A percentile compares a stretch with the other conserved stretches of the same genome.
Conservation (phyloP, 306 rosid genomes). For the Quercus variabilis region DNA sequence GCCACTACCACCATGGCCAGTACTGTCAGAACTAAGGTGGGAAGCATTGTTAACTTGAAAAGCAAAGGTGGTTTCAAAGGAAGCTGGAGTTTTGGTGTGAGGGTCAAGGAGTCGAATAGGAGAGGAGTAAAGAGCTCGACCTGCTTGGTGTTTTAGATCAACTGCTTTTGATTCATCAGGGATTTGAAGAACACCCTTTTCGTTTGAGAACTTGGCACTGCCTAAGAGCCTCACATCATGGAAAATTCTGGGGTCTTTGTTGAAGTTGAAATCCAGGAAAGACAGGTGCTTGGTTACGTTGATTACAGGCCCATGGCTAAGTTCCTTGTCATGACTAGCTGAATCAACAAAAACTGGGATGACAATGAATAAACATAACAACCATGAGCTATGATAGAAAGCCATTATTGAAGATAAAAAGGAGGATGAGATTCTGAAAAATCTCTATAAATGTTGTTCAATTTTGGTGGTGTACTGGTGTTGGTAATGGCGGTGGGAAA, state of each 20-base stretch:
- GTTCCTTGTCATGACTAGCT: conserved; percentile 18
- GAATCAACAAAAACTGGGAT: conserved; percentile 22
- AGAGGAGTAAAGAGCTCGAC: conserved; percentile 64
- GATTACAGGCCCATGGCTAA: conserved; percentile 28
- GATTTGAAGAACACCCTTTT: conserved; percentile 52
- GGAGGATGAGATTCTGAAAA: background rate
- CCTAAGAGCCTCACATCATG: conserved; percentile 68
- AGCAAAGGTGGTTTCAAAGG: conserved; percentile 60
- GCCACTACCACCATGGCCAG: conserved; percentile 58
- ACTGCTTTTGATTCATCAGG: conserved; percentile 48
- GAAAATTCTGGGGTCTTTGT: conserved; percentile 37
- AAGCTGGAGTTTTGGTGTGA: conserved; percentile 52
- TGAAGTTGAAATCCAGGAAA: conserved; percentile 51
- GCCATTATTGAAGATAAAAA: conserved; percentile 26
- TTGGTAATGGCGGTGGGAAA: background rate
- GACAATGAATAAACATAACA: conserved; percentile 13
- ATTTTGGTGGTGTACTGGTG: background rate
- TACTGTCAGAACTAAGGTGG: background rate
- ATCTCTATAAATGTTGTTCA: background rate
- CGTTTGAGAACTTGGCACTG: conserved; percentile 53
- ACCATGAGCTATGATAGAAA: conserved; percentile 14
- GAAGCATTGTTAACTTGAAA: conserved; percentile 50
- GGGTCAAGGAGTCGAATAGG: conserved; percentile 65
- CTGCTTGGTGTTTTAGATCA: conserved; percentile 60
- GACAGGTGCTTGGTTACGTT: conserved; percentile 53